A percentile compares a stretch with the other conserved stretches of the same genome.
These are phyloP conservation scores for Elongisporangium senticosum DNA, from an alignment of 352 stramenopile species.

Conservation along the genomic window DNA sequence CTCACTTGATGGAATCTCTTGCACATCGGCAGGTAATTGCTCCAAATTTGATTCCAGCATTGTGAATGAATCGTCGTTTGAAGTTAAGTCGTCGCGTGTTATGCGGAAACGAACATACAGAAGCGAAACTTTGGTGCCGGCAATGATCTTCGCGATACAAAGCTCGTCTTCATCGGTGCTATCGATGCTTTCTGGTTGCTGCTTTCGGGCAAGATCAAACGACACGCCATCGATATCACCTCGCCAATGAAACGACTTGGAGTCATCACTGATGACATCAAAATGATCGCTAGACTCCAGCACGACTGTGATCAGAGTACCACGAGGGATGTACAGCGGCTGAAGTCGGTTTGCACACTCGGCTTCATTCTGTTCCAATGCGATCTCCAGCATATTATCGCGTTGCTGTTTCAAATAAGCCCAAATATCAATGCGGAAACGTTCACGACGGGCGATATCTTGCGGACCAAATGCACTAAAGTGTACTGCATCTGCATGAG, in stretches of 20 bases:
- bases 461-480: conserved; percentile 54
- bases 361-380: conserved; percentile 41
- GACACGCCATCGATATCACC: conserved; percentile 52
- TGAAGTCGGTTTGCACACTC: conserved; percentile 45
- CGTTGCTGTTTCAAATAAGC: conserved; percentile 61
- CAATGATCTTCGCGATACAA: conserved; percentile 47
- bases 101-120: conserved; percentile 48
- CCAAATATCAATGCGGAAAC: conserved; percentile 67
- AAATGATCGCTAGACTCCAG: conserved; percentile 39
- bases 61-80: conserved; percentile 14
- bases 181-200: conserved; percentile 3
- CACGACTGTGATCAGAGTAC: conserved; percentile 56
- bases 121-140: conserved; percentile 55
- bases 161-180: conserved; percentile 24
- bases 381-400: conserved; percentile 51
- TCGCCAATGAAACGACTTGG: conserved; percentile 61
- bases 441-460: conserved; percentile 31
- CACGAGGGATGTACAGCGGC: conserved; percentile 42
- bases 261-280: conserved; percentile 34
- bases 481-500: conserved; percentile 28
- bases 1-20: conserved; percentile 40
- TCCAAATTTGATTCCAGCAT: conserved; percentile 38
- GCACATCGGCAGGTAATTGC: conserved; percentile 35
- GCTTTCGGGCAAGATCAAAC: conserved; percentile 48
- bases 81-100: conserved; percentile 7